Evolutionary conservation across 176 grass and related monocot species (phyloP).

Genomic region (Neostapfia colusana): DNA sequence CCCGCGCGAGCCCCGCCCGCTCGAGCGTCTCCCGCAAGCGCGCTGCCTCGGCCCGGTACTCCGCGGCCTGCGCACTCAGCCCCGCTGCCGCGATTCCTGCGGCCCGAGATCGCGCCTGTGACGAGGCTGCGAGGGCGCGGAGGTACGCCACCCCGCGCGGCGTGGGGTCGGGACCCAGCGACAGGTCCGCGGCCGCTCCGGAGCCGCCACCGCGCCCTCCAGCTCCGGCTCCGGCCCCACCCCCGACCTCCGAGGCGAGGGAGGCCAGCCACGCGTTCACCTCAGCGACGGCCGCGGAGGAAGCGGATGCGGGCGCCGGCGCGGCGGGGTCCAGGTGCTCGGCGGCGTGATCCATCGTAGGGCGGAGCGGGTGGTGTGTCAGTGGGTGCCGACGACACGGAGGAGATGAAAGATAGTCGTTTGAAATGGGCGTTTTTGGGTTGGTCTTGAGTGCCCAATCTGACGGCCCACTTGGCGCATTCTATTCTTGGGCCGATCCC

Average conservation of each 20-base stretch:
- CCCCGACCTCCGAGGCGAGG: conserved; percentile 57
- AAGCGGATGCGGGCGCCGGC: conserved; percentile 26
- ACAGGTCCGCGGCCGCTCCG: conserved; percentile 54
- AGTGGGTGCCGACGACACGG: conserved; percentile 23
- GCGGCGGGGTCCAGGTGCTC: conserved; percentile 53
- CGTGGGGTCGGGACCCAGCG: conserved; percentile 62
- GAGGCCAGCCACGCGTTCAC: conserved; percentile 77
- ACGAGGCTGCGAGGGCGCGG: conserved; percentile 63
- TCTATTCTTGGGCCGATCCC: too few species aligned
- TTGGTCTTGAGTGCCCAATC: background rate
- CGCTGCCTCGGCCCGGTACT: conserved; percentile 76
- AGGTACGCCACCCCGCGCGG: conserved; percentile 66
- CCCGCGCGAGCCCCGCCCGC: conserved; percentile 62
- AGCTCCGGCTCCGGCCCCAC: too few species aligned
- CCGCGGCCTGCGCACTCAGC: conserved; percentile 76
- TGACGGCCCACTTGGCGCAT: too few species aligned
- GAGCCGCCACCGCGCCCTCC: conserved; percentile 40
- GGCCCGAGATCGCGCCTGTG: conserved; percentile 70
- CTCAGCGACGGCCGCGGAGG: conserved; percentile 55
- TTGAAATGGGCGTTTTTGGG: conserved; percentile 9
- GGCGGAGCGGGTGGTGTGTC: background rate
- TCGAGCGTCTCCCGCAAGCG: conserved; percentile 79
- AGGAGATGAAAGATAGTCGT: background rate
- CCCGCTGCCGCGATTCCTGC: conserved; percentile 72
- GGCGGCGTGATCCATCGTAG: conserved; percentile 59